Base-by-base conservation (phyloP, 2,329 filamentous ascomycete species). In the Triangularia verruculosa region DNA sequence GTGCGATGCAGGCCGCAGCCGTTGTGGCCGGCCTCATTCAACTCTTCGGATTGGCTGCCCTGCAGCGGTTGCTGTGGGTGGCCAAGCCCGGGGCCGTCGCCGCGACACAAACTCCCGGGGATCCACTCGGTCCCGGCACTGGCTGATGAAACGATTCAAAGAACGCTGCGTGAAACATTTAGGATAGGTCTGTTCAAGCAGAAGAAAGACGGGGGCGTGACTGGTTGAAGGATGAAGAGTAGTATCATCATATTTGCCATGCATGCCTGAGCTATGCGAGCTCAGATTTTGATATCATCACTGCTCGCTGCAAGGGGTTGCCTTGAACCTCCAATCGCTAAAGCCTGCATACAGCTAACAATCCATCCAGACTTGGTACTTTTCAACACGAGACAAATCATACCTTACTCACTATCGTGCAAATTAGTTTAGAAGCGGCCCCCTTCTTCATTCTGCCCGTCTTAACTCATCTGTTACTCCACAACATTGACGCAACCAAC, bases 81-180 rank as follows among this genome's bases (percentile, higher is more conserved):
- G 52, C 60, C 64, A 58, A 56, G 61, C 64, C 56, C 66, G 59
- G 61, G 66, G 15, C 60, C 61, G 47, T 7, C 34, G 12, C 62
- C 64, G 64, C 61, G 61, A 64, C 61, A 43, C 15, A 17, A 43
- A 52, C 52, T 43, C 57, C 57, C 22, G 39, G 39, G 24, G 25
- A 30, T 47, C 56, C 56, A 58, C 56, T 17, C 24, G 30, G n/a
- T 25, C 32, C 56, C 56, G 56, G 22, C 22, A 25, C 15, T 22
- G 24, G 24, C 32, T 17, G 54, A 28, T 56, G n/a, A 28, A 27
- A 28, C 25, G 30, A 11, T 34, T 24, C 7, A 57, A 57, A 20
- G n/a, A 34, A 39, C 2, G 55, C 13, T 24, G 55, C 55, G 39
- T 57, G 55, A 57, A 57, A 57, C 55, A 34, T 57, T 20, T 24